phyloP scores from a whole-genome alignment of 2,329 filamentous ascomycete genomes.

The Stachybotrys echinatus region DNA sequence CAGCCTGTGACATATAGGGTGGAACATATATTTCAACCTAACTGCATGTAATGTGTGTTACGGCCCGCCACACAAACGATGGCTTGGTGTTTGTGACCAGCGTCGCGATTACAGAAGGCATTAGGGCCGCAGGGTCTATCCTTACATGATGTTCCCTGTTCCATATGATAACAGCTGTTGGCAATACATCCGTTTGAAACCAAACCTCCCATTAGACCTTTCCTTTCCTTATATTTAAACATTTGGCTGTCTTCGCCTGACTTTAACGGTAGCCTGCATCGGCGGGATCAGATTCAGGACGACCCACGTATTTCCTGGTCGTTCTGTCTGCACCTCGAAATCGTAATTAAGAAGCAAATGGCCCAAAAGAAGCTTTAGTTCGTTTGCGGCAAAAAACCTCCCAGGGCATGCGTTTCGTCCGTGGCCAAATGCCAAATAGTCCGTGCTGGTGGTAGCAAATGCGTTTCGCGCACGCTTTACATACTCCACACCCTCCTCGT shows the following conservation, averaged over 20 bases:
- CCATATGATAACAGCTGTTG: no score
- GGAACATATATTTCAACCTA: no score
- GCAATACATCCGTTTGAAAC: no score
- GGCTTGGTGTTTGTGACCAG: no score
- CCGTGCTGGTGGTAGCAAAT: slow-evolving; percentile 25
- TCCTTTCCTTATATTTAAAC: no score
- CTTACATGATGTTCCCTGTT: no score
- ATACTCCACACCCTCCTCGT: slow-evolving; percentile 14
- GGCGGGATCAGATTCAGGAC: not conserved
- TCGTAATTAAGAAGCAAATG: slow-evolving; percentile 4
- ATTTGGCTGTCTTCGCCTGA: not conserved
- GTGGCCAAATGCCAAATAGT: slow-evolving; percentile 28
- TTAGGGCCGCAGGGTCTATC: no score
- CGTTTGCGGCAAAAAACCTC: slow-evolving; percentile 4
- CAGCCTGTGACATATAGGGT: no score
- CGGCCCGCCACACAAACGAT: no score
- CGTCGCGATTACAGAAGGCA: no score
- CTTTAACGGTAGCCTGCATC: not conserved
- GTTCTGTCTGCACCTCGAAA: not conserved
- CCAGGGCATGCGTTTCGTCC: slow-evolving; percentile 7
- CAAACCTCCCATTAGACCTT: no score
- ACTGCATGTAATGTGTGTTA: no score
- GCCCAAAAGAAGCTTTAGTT: slow-evolving; percentile 4
- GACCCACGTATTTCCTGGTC: slow-evolving; percentile 1
- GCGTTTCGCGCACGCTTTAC: slow-evolving; percentile 19